Conservation (phyloP, 2,329 filamentous ascomycete species). For the Chrysoporthe cubensis region DNA sequence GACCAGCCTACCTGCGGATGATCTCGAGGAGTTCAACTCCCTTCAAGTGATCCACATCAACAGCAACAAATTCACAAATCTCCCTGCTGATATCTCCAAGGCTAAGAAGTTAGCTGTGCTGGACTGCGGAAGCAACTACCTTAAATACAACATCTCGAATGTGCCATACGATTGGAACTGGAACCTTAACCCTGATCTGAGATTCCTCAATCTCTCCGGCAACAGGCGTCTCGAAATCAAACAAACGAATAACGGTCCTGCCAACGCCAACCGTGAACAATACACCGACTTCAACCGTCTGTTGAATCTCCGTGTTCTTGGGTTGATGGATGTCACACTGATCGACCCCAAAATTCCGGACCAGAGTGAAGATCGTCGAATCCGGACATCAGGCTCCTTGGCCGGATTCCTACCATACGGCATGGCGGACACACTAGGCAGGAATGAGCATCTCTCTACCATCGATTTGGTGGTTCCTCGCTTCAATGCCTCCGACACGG, state of each 20-base stretch:
- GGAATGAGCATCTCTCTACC: conserved; percentile 91
- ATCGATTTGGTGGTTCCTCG: conserved; percentile 94
- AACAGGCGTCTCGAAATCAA: conserved; percentile 96
- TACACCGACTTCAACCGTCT: conserved; percentile 90
- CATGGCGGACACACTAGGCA: conserved; percentile 94
- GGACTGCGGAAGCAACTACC: conserved; percentile 90
- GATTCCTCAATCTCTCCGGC: conserved; percentile 93
- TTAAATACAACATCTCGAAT: conserved; percentile 99
- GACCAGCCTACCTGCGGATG: conserved; percentile 88
- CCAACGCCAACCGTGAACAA: conserved; percentile 64
- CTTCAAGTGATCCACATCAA: conserved; percentile 94
- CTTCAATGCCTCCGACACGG: conserved; percentile 86
- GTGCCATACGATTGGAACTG: conserved; percentile 99
- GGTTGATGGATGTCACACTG: conserved; percentile 96
- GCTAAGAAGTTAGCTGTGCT: conserved; percentile 89
- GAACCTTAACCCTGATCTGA: conserved; percentile 95
- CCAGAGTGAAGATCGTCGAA: conserved; percentile 90
- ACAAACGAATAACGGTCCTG: conserved; percentile 60
- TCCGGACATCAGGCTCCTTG: conserved; percentile 93
- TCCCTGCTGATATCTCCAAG: conserved; percentile 93
- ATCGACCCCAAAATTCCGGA: conserved; percentile 93
- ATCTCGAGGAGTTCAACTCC: conserved; percentile 85
- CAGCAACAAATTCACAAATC: conserved; percentile 94
- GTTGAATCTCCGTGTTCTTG: conserved; percentile 81
- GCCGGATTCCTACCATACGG: conserved; percentile 92